Evolutionary conservation across 2,329 filamentous ascomycete genomes (phyloP).

Genomic region (Fusarium staphyleae): DNA sequence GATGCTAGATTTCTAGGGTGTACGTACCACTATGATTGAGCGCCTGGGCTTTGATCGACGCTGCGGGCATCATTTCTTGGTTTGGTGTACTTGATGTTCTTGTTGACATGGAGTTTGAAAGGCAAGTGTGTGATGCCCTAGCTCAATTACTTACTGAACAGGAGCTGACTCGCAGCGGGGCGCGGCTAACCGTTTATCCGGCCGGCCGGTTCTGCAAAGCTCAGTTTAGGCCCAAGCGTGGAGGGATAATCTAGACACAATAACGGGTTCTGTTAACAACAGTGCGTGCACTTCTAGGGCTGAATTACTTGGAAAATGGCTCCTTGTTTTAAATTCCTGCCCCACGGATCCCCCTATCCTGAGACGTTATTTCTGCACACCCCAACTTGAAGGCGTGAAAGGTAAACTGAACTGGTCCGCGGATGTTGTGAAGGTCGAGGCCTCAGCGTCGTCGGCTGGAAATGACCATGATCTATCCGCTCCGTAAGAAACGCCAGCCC

Average conservation of each 20-base stretch:
- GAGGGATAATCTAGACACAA: no score
- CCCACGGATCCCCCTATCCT: no score
- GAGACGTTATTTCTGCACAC: no score
- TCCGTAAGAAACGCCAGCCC: slow-evolving; percentile 33
- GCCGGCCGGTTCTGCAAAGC: slow-evolving; percentile 16
- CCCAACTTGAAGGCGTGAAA: slow-evolving; percentile 15
- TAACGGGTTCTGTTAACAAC: no score
- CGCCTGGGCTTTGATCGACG: neutral
- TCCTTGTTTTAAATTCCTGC: neutral
- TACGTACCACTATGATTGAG: slow-evolving; percentile 27
- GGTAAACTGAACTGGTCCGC: slow-evolving; percentile 32
- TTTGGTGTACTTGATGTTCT: neutral
- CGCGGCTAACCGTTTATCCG: slow-evolving; percentile 16
- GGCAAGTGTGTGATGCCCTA: neutral
- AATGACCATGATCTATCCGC: slow-evolving; percentile 14
- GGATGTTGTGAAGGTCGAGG: slow-evolving; percentile 15
- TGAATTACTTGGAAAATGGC: neutral
- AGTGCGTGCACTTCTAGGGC: no score
- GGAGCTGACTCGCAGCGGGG: slow-evolving; percentile 8
- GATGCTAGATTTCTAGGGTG: slow-evolving; percentile 25
- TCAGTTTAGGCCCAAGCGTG: neutral
- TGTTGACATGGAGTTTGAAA: neutral
- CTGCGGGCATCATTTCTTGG: neutral
- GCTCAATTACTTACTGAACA: neutral
- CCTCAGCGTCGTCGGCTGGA: slow-evolving; percentile 12